phyloP scores from a whole-genome alignment of 1,284 basidiomycete genomes.

The Trichosporon coremiiforme region DNA sequence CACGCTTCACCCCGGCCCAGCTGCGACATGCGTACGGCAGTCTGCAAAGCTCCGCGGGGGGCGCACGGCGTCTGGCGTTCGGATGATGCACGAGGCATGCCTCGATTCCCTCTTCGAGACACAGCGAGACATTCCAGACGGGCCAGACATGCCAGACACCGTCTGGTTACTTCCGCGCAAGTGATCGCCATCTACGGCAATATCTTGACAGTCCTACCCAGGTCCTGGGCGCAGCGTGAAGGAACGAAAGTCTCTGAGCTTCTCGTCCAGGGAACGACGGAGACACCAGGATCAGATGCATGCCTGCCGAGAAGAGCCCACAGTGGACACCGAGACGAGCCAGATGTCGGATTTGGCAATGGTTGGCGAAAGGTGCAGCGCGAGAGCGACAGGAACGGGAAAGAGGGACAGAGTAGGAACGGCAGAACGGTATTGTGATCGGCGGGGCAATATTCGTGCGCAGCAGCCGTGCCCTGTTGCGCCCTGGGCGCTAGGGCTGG shows the following conservation, averaged over 20 bases:
- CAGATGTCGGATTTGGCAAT: neutral
- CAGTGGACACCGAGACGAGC: neutral
- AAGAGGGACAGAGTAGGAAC: too few relatives aligned
- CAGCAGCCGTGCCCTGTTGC: neutral
- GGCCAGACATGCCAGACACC: neutral
- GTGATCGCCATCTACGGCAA: neutral
- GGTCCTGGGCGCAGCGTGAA: neutral
- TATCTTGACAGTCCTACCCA: neutral
- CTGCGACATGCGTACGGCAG: neutral
- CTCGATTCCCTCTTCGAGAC: neutral
- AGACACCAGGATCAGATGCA: neutral
- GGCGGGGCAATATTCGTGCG: constrained; percentile 1
- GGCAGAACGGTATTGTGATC: neutral
- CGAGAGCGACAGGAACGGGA: neutral
- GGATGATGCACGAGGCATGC: too few relatives aligned
- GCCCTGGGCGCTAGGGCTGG: neutral
- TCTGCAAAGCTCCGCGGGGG: neutral
- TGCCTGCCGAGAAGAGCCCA: neutral
- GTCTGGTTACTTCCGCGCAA: neutral
- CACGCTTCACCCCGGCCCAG: neutral
- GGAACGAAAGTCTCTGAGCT: constrained; percentile 2
- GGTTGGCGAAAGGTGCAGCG: neutral
- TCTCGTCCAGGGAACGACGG: too few relatives aligned
- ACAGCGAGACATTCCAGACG: neutral
- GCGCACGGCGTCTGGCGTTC: neutral